Evolutionary conservation across 116 monocot genomes (phyloP).

Genomic region (Papilionanthe hybrid): DNA sequence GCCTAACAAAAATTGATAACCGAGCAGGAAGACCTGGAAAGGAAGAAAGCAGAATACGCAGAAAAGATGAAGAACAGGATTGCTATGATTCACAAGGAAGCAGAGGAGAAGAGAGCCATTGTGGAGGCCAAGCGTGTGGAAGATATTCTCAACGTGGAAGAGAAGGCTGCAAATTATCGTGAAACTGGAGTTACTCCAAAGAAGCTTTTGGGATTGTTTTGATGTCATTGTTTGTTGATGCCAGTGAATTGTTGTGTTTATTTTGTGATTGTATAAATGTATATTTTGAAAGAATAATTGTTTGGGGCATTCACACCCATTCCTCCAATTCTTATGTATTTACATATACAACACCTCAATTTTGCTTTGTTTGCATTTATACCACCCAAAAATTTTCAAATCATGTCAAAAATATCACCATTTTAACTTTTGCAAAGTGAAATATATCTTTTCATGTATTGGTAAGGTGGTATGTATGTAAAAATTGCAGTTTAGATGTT

Average conservation of each 20-base stretch:
- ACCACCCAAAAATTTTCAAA: too few species aligned
- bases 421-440: too few species aligned
- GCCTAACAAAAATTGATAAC: neutral
- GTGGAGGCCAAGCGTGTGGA: conserved; percentile 30
- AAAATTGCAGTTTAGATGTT: too few species aligned
- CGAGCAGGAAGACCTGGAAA: conserved; percentile 39
- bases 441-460: too few species aligned
- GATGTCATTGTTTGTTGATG: neutral
- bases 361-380: too few species aligned
- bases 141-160: conserved; percentile 44
- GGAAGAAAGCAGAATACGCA: conserved; percentile 45
- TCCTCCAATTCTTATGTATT: too few species aligned
- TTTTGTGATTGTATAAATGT: neutral
- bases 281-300: neutral
- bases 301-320: too few species aligned
- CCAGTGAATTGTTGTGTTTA: neutral
- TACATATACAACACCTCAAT: too few species aligned
- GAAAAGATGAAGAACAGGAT: conserved; percentile 51
- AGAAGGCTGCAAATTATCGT: conserved; percentile 39
- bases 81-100: conserved; percentile 34
- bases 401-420: too few species aligned
- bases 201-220: conserved; percentile 2
- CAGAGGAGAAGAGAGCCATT: conserved; percentile 46
- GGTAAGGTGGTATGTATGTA: too few species aligned
- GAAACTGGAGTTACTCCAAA: conserved; percentile 13